phyloP scores from a whole-genome alignment of 164 flowering plant genomes.

The Chloranthus sessilifolius region DNA sequence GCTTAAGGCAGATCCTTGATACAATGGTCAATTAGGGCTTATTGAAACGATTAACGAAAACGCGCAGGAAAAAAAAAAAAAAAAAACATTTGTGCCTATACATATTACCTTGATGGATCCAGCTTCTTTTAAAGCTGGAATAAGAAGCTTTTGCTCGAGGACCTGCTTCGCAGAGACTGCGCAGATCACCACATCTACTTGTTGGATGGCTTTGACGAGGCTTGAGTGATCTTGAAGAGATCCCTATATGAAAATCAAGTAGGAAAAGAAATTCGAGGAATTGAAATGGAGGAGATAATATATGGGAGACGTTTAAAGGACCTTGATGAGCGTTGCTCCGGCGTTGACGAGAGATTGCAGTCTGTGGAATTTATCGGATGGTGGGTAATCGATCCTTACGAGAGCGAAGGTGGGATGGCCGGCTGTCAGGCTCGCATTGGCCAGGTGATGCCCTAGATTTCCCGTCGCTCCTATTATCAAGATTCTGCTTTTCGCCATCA shows the following conservation, averaged over 20 bases:
- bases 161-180: slow-evolving; percentile 52
- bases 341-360: no score
- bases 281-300: no score
- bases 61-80: neutral
- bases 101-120: slow-evolving; percentile 70
- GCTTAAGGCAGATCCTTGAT: no score
- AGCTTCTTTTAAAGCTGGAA: slow-evolving; percentile 49
- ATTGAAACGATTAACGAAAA: no score
- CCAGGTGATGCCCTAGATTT: slow-evolving; percentile 54
- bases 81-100: no score
- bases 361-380: no score
- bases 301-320: no score
- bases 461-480: slow-evolving; percentile 78
- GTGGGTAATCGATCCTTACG: no score
- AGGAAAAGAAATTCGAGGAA: neutral
- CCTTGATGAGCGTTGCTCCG: no score
- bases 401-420: slow-evolving; percentile 59
- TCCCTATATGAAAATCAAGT: slow-evolving; percentile 38
- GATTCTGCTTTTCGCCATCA: slow-evolving; percentile 17
- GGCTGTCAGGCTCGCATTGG: slow-evolving; percentile 39
- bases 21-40: no score
- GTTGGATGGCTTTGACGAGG: slow-evolving; percentile 48
- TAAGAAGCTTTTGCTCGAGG: slow-evolving; percentile 54
- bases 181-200: slow-evolving; percentile 75
- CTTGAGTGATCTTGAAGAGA: slow-evolving; percentile 54